phyloP scores from a whole-genome alignment of 148 eudicot species.

The Drosera capensis region DNA sequence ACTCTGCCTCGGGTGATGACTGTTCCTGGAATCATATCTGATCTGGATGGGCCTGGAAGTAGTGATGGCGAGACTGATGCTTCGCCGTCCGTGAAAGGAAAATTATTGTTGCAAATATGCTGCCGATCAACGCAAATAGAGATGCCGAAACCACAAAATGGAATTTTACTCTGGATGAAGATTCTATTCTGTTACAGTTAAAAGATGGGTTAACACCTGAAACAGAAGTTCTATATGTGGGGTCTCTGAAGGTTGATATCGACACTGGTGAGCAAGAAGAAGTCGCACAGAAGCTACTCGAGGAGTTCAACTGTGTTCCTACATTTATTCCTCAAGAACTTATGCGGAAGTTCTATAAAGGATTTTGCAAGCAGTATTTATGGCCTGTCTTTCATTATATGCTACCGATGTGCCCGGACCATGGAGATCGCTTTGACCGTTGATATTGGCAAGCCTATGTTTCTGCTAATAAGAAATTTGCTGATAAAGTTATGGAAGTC shows the following conservation, averaged over 20 bases:
- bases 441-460: slow-evolving; percentile 67
- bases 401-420: slow-evolving; percentile 63
- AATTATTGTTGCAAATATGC: slow-evolving; percentile 55
- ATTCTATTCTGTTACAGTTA: slow-evolving; percentile 37
- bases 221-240: slow-evolving; percentile 55
- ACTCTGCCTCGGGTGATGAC: slow-evolving; percentile 54
- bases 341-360: slow-evolving; percentile 37
- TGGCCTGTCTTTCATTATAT: slow-evolving; percentile 86
- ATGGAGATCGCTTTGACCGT: slow-evolving; percentile 72
- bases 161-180: slow-evolving; percentile 51
- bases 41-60: slow-evolving; percentile 28
- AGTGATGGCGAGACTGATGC: slow-evolving; percentile 30
- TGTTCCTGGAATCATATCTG: slow-evolving; percentile 50
- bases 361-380: slow-evolving; percentile 61
- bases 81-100: slow-evolving; percentile 27
- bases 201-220: slow-evolving; percentile 47
- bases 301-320: slow-evolving; percentile 53
- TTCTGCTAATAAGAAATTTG: slow-evolving; percentile 57
- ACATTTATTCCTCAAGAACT: slow-evolving; percentile 49
- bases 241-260: slow-evolving; percentile 49
- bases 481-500: slow-evolving; percentile 68
- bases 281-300: slow-evolving; percentile 42
- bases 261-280: slow-evolving; percentile 53
- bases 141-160: slow-evolving; percentile 40
- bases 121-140: slow-evolving; percentile 39